These are phyloP conservation scores for Oryza nivara DNA, from an alignment of 176 grass and related monocot species.

Conservation along the genomic window DNA sequence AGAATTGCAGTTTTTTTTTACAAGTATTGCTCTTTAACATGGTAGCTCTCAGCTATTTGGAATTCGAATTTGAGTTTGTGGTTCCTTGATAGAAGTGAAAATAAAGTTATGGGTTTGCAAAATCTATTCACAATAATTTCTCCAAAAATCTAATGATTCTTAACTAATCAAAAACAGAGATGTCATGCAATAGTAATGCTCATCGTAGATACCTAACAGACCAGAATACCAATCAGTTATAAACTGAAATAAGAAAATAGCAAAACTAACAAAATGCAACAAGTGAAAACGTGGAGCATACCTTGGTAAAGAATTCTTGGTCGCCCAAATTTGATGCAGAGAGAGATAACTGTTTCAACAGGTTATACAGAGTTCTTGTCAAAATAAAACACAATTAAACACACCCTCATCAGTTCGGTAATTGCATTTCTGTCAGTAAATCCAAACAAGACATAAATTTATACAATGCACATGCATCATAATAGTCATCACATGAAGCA, in stretches of 20 bases:
- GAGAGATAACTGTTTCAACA: constrained; percentile 76
- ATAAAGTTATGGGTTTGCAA: not conserved
- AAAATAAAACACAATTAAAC: constrained; percentile 30
- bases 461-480: not conserved
- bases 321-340: constrained; percentile 78
- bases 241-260: constrained; percentile 6
- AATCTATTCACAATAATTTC: not conserved
- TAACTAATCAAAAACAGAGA: not conserved
- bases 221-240: not conserved
- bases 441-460: constrained; percentile 25
- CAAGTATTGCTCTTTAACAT: not conserved
- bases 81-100: not conserved
- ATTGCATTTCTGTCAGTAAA: constrained; percentile 4
- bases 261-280: constrained; percentile 34
- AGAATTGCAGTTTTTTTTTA: not conserved
- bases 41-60: not conserved
- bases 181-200: not conserved
- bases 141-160: not conserved
- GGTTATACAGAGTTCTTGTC: constrained; percentile 29
- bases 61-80: not conserved
- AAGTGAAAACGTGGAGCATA: constrained; percentile 39
- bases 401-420: not conserved
- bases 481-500: not conserved
- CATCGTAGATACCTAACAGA: not conserved
- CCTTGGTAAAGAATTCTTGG: constrained; percentile 73